phyloP scores from a whole-genome alignment of 2,329 filamentous ascomycete species.

The Drechslerella coelobrocha region DNA sequence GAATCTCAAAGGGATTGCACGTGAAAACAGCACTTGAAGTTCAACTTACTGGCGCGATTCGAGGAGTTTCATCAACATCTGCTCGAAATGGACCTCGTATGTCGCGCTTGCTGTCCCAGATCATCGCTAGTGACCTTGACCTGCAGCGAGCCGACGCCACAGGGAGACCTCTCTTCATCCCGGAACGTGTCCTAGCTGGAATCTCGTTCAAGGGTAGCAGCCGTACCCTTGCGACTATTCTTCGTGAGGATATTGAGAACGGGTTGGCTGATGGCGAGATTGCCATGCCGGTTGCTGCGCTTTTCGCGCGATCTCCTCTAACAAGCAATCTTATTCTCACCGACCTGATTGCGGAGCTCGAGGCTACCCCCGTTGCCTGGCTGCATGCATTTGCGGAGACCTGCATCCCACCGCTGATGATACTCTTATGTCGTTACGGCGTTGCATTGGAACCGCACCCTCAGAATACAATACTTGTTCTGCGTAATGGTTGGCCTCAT shows the following conservation, averaged over 20 bases:
- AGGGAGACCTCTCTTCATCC: constrained; percentile 19
- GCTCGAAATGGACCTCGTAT: constrained; percentile 28
- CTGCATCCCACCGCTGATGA: constrained; percentile 17
- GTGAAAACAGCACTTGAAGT: constrained; percentile 34
- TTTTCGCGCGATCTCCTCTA: constrained; percentile 27
- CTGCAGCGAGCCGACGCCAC: constrained; percentile 16
- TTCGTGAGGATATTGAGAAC: constrained; percentile 37
- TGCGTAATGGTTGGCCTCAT: constrained; percentile 32
- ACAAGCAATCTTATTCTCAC: constrained; percentile 12
- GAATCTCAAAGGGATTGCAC: constrained; percentile 6
- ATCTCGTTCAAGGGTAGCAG: constrained; percentile 26
- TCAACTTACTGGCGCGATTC: constrained; percentile 29
- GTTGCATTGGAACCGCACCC: constrained; percentile 35
- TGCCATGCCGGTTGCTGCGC: constrained; percentile 16
- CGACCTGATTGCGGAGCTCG: constrained; percentile 19
- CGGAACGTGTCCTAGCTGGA: constrained; percentile 21
- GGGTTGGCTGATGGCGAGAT: constrained; percentile 28
- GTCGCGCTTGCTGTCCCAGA: constrained; percentile 22
- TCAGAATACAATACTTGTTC: constrained; percentile 26
- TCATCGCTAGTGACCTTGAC: constrained; percentile 22
- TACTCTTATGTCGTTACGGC: constrained; percentile 30
- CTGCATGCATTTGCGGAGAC: constrained; percentile 12
- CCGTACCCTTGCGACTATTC: constrained; percentile 22
- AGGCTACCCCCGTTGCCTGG: constrained; percentile 5
- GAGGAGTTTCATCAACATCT: constrained; percentile 27